Conservation (phyloP, 2,329 filamentous ascomycete genomes). For the Botrytis hyacinthi region DNA sequence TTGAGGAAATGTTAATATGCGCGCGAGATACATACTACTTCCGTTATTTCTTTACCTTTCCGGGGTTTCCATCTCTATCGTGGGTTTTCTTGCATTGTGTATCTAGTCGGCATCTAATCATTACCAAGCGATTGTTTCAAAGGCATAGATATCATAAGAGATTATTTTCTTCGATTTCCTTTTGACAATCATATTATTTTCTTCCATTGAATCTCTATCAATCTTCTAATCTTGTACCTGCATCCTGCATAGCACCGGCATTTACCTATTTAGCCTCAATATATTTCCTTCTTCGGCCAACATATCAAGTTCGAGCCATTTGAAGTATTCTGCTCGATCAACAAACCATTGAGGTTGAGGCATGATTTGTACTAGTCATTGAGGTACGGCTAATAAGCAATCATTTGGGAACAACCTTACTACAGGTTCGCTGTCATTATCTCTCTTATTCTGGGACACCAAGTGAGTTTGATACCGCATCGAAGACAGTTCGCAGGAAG, state of each 20-base stretch:
- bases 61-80: not conserved
- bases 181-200: not conserved
- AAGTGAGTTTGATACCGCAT: not conserved
- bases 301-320: not conserved
- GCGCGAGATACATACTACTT: not conserved
- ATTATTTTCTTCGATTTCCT: not conserved
- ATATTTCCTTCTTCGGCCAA: not conserved
- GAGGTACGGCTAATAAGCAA: not conserved
- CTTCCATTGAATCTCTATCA: not conserved
- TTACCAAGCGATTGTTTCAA: not conserved
- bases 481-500: not conserved
- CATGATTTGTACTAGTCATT: not conserved
- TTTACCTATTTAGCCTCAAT: not conserved
- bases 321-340: not conserved
- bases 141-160: not conserved
- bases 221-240: slow-evolving; percentile 3
- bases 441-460: not conserved
- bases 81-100: not conserved
- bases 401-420: not conserved
- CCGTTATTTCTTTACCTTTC: not conserved
- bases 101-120: not conserved
- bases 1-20: not conserved
- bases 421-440: not conserved
- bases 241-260: not conserved
- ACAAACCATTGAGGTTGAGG: not conserved